These are phyloP conservation scores for Fusarium aywerte DNA, from an alignment of 2,329 filamentous ascomycete species.

Conservation along the genomic window DNA sequence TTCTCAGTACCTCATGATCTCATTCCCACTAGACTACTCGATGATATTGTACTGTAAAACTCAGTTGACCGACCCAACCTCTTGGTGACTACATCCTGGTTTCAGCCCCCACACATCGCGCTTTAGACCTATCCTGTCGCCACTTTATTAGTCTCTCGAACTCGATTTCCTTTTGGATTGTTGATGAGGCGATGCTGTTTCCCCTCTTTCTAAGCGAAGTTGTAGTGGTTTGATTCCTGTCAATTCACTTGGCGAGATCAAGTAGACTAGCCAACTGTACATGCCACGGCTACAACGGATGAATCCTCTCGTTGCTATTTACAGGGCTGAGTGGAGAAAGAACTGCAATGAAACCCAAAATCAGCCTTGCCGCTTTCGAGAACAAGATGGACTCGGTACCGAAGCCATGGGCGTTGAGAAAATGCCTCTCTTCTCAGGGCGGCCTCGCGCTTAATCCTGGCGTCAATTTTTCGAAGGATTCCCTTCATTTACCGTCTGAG, in stretches of 20 bases:
- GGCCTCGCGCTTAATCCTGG: constrained; percentile 38
- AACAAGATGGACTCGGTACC: constrained; percentile 1
- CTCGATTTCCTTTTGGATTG: background rate
- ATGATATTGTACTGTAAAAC: no score
- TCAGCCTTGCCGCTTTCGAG: constrained; percentile 41
- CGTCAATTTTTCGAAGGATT: constrained; percentile 22
- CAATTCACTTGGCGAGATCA: background rate
- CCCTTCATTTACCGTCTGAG: constrained; percentile 6
- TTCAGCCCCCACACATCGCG: constrained; percentile 33
- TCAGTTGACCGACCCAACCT: constrained; percentile 25
- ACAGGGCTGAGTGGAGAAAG: constrained; percentile 40
- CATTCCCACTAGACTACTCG: constrained; percentile 5
- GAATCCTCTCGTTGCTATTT: constrained; percentile 11
- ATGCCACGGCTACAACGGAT: background rate
- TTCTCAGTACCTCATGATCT: constrained; percentile 38
- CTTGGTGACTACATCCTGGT: constrained; percentile 11
- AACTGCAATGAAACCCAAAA: constrained; percentile 27
- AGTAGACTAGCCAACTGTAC: background rate
- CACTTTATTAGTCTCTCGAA: constrained; percentile 1
- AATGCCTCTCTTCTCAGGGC: constrained; percentile 23
- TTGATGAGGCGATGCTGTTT: constrained; percentile 16
- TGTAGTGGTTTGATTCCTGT: background rate
- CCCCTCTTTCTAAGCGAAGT: background rate
- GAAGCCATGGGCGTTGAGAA: constrained; percentile 7
- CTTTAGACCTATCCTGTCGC: constrained; percentile 11